Base-by-base conservation (phyloP, 257 asterid species). In the Schizonepeta tenuifolia region DNA sequence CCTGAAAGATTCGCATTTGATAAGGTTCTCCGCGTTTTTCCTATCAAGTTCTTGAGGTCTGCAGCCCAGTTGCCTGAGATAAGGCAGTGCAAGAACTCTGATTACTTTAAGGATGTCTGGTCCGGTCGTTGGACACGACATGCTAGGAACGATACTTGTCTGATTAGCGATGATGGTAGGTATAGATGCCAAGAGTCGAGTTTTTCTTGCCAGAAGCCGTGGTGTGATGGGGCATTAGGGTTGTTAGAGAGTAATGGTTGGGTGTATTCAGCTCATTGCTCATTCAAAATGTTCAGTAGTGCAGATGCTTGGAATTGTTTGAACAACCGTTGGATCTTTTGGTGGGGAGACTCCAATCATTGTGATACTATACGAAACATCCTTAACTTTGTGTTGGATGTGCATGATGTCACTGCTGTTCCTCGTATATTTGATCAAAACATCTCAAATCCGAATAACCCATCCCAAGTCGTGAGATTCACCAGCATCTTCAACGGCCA, bases 291-390 rank as follows among this genome's bases (percentile, higher is more conserved):
- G 78, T 81, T 84, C 40, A 58, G 75, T 0, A 69, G 68, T 12
- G 69, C 79, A 61, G 85, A 85, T 11, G 95, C 97, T 0, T 92
- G 99, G 98, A 78, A 69, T 21, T 83, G 96, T 62, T 65, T 90
- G 78, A 81, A 51, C 43, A 77, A 77, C 7, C 85, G 95, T 4
- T 95, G 98, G 98, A 86, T 95, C 47, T 95, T 95, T 72, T 92
- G 98, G 99, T 95, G 98, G 98, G 99, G 98, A 0, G 98, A 95
- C 67, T 95, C 98, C 0, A 95, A 95, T 71, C 98, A 95, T 57
- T 92, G 97, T 73, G 99, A 95, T 46, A 90, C 97, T 0, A 74
- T 95, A 1, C 83, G 98, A 0, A 90, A 95, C 84, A 76, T 92
- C 8, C 85, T 95, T 8, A 77, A 87, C 73, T 92, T 95, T 75